Evolutionary conservation across 148 eudicot genomes (phyloP), one percentile per base, ranked within the genome.

Genomic region (Rheum nobile): DNA sequence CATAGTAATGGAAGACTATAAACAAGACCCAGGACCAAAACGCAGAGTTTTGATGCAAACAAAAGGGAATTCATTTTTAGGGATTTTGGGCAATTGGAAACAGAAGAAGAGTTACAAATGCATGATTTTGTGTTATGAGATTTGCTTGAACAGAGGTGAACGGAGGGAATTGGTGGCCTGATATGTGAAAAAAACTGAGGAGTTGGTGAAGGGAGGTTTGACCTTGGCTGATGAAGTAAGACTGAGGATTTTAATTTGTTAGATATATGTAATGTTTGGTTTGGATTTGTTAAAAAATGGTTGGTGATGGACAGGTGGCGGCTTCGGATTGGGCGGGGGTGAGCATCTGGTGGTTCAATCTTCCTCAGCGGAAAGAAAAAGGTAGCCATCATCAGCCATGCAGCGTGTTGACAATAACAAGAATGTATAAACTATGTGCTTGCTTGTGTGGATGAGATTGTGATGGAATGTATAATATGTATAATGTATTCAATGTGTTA

Each of bases 391-490:
- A 61, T 61, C 67, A 61, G 17, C 37, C 67, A 65, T 31, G 22
- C n/a, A 31, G 21, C 21, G 38, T 65, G 41, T 65, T 65, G 70
- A 65, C 31, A 32, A 32, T 65, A 6, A 65, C 70, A 65, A 17
- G 6, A 11, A 32, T 65, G 70, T 32, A 0, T 65, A 34, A 9
- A 65, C 0, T 65, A 34, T 65, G 21, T 14, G 39, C 8, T 65
- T 32, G 39, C 70, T 65, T 65, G 70, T 65, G 70, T 65, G 70
- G 41, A 65, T 65, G 39, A 65, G 70, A 65, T 34, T 65, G 70
- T 16, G 70, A 65, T 65, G 70, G 22, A 57, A 65, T 65, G 41
- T 1, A 14, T 13, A 35, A 35, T 35, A 35, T 4, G 2, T 35
- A 35, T 35, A 4, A n/a, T n/a, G n/a, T n/a, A n/a, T n/a, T n/a